phyloP scores from a whole-genome alignment of 202 grass and related monocot genomes.

The Carex arenaria region DNA sequence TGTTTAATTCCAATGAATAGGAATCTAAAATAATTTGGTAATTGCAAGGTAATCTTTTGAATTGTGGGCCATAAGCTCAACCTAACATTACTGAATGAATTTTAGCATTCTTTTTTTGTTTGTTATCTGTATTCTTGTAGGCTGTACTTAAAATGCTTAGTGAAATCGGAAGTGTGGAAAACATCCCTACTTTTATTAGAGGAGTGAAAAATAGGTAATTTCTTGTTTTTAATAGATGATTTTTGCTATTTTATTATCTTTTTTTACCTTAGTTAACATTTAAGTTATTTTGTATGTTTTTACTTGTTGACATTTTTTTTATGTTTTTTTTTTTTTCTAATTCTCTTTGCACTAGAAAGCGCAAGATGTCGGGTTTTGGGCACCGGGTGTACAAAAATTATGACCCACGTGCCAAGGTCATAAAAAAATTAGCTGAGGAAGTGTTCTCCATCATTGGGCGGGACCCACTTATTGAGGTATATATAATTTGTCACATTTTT shows the following conservation, averaged over 20 bases:
- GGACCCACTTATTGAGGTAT: conserved; percentile 48
- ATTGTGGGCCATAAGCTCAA: neutral
- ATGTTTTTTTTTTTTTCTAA: neutral
- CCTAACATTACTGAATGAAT: neutral
- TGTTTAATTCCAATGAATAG: neutral
- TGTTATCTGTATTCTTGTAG: neutral
- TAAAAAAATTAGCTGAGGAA: conserved; percentile 49
- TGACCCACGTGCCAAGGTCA: conserved; percentile 45
- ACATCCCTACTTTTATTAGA: conserved; percentile 43
- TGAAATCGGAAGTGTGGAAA: conserved; percentile 43
- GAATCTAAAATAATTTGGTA: neutral
- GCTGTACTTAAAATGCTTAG: conserved; percentile 51
- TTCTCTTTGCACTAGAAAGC: conserved; percentile 19
- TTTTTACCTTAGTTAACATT: neutral
- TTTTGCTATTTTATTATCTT: conserved; percentile 5
- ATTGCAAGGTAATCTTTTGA: neutral
- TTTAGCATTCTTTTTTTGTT: neutral
- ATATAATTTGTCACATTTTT: neutral
- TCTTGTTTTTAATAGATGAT: neutral
- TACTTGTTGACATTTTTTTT: neutral
- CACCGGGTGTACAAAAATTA: conserved; percentile 54
- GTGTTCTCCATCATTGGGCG: conserved; percentile 48
- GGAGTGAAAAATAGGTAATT: conserved; percentile 44
- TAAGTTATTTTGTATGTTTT: neutral
- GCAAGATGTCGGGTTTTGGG: conserved; percentile 42